Evolutionary conservation across 2,329 filamentous ascomycete species (phyloP).

Genomic region (Remersonia thermophila): DNA sequence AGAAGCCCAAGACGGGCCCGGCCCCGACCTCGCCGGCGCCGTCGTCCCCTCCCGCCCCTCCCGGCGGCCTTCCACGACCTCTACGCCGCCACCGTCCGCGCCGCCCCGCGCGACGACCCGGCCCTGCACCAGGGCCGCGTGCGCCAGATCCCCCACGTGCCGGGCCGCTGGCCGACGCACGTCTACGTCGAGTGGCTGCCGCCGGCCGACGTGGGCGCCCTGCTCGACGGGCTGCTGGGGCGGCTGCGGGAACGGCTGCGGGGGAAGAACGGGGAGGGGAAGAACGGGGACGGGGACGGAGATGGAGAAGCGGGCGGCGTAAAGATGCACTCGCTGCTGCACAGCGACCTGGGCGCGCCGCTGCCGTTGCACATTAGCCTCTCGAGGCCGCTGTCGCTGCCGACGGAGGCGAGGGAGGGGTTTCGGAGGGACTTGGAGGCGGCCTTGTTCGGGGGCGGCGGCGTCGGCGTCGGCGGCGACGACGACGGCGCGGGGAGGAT

Average conservation of each 20-base stretch:
- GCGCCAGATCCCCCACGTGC: slow-evolving; percentile 68
- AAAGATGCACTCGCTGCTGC: slow-evolving; percentile 54
- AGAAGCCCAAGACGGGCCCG: slow-evolving; percentile 7
- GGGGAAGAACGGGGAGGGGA: no score
- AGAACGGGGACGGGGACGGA: no score
- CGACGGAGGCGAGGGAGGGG: slow-evolving; percentile 54
- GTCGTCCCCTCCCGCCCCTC: slow-evolving; percentile 51
- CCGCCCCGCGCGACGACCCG: slow-evolving; percentile 71
- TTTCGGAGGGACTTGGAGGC: slow-evolving; percentile 49
- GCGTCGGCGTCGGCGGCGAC: slow-evolving; percentile 4
- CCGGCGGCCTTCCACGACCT: slow-evolving; percentile 76
- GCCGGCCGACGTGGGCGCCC: slow-evolving; percentile 30
- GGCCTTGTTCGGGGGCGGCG: slow-evolving; percentile 23
- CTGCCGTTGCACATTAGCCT: slow-evolving; percentile 84
- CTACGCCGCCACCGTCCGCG: slow-evolving; percentile 70
- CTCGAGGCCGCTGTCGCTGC: slow-evolving; percentile 66
- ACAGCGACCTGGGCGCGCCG: slow-evolving; percentile 64
- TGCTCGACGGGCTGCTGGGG: slow-evolving; percentile 33
- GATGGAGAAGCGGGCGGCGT: not conserved
- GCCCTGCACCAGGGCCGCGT: slow-evolving; percentile 74
- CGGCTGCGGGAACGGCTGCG: not conserved
- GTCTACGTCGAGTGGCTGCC: slow-evolving; percentile 80
- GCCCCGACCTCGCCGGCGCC: no score
- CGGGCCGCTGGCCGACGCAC: slow-evolving; percentile 87
- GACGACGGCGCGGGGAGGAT: slow-evolving; percentile 15